Evolutionary conservation across 257 asterid species (phyloP).

Genomic region (Solanum chilense): DNA sequence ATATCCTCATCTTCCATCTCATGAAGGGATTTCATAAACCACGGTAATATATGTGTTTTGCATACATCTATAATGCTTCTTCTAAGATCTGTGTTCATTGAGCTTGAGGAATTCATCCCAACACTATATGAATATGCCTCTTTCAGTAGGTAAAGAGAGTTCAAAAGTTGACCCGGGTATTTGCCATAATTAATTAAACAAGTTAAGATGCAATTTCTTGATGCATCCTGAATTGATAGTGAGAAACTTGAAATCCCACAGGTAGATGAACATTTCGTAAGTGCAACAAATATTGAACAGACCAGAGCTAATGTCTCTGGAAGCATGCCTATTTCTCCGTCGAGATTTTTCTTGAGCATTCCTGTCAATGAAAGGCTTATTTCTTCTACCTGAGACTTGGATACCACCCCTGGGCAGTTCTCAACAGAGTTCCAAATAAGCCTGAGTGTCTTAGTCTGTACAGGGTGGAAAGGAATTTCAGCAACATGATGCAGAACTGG

Average conservation of each 20-base stretch:
- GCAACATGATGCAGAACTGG: slow-evolving; percentile 65
- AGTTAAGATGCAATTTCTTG: slow-evolving; percentile 38
- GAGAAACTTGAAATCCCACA: slow-evolving; percentile 43
- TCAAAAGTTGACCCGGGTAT: slow-evolving; percentile 45
- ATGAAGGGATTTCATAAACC: slow-evolving; percentile 50
- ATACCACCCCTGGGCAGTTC: slow-evolving; percentile 68
- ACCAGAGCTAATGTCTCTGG: slow-evolving; percentile 71
- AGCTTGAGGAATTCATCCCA: slow-evolving; percentile 16
- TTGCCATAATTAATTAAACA: slow-evolving; percentile 31
- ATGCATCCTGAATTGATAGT: slow-evolving; percentile 43
- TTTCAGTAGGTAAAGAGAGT: slow-evolving; percentile 77
- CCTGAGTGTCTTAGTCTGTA: slow-evolving; percentile 51
- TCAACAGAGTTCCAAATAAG: slow-evolving; percentile 54
- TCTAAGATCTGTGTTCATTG: slow-evolving; percentile 30
- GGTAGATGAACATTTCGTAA: slow-evolving; percentile 63
- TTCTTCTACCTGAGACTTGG: slow-evolving; percentile 52
- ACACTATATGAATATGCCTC: slow-evolving; percentile 59
- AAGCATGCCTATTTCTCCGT: slow-evolving; percentile 59
- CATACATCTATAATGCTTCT: slow-evolving; percentile 34
- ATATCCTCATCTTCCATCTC: slow-evolving; percentile 65
- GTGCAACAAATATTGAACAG: slow-evolving; percentile 63
- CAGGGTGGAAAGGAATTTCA: slow-evolving; percentile 78
- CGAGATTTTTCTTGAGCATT: slow-evolving; percentile 56
- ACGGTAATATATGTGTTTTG: slow-evolving; percentile 51
- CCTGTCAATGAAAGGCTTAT: slow-evolving; percentile 44